Evolutionary conservation across 2,329 filamentous ascomycete species (phyloP).

Genomic region (Tothia fuscella): DNA sequence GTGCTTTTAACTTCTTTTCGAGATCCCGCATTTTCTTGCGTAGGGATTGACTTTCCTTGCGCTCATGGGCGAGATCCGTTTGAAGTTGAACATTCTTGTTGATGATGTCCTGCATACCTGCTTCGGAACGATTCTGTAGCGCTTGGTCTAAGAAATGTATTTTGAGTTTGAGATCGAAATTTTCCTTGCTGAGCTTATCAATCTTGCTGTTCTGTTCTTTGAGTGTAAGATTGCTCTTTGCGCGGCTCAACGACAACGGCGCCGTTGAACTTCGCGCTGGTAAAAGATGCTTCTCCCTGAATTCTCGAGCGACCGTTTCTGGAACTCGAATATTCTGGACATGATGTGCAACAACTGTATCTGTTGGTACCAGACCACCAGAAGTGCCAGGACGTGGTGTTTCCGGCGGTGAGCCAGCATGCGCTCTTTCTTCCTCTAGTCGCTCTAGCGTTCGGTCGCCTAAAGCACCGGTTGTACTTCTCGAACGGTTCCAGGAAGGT

Average conservation of each 20-base stretch:
- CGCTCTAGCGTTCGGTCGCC: constrained; percentile 33
- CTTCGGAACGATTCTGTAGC: constrained; percentile 83
- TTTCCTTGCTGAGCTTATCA: constrained; percentile 91
- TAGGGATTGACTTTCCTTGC: constrained; percentile 80
- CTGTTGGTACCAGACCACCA: constrained; percentile 53
- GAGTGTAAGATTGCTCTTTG: constrained; percentile 53
- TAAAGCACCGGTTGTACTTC: constrained; percentile 24
- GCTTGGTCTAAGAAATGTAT: constrained; percentile 95
- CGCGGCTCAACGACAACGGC: constrained; percentile 22
- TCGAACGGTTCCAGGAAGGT: constrained; percentile 29
- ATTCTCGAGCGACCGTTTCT: constrained; percentile 76
- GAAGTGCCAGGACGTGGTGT: constrained; percentile 55
- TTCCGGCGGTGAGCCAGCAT: constrained; percentile 40
- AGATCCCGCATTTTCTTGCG: constrained; percentile 74
- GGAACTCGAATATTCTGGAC: constrained; percentile 85
- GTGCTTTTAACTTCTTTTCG: constrained; percentile 61
- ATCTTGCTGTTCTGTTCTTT: constrained; percentile 98
- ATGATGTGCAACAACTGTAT: constrained; percentile 79
- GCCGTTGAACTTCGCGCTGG: constrained; percentile 2
- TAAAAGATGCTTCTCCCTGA: constrained; percentile 53
- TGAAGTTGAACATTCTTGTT: constrained; percentile 94
- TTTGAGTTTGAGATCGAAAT: constrained; percentile 93
- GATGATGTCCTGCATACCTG: constrained; percentile 96
- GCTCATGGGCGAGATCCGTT: constrained; percentile 75
- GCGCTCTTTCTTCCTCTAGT: constrained; percentile 46